Percentiles rank a stretch among this genome's conserved stretches.
These are phyloP conservation scores for Termitomyces sp. DNA, from an alignment of 768 basidiomycete species.

Conservation along the genomic window DNA sequence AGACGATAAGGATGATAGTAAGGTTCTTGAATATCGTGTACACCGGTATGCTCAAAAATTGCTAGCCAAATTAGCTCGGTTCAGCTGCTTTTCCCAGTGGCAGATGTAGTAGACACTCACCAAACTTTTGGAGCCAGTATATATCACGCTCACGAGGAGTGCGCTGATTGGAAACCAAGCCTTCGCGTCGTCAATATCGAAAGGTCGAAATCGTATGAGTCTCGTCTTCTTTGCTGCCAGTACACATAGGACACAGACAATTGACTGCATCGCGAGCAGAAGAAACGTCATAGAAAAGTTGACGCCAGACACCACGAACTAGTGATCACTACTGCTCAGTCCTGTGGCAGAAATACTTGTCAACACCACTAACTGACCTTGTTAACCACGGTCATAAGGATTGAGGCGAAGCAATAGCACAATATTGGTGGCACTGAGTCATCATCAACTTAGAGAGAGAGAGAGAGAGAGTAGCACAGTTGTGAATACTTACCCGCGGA, in stretches of 20 bases:
- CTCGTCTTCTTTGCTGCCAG: constrained; percentile 66
- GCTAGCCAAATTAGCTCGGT: constrained; percentile 44
- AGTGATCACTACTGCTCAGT: constrained; percentile 1
- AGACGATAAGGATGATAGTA: constrained; percentile 96
- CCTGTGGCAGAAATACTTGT: neutral
- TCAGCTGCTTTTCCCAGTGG: neutral
- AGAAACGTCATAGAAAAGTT: constrained; percentile 98
- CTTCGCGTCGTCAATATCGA: constrained; percentile 81
- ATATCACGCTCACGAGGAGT: constrained; percentile 90
- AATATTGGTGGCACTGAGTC: constrained; percentile 70
- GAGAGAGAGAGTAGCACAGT: neutral
- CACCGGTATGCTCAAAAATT: constrained; percentile 95
- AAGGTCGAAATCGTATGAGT: constrained; percentile 81
- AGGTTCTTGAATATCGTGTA: constrained; percentile 99
- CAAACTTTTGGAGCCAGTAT: constrained; percentile 95
- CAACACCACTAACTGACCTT: constrained; percentile 53
- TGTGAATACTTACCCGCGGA: constrained; percentile 22
- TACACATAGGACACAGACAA: constrained; percentile 84
- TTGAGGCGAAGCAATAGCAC: constrained; percentile 89
- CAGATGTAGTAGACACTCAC: constrained; percentile 46
- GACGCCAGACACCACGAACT: constrained; percentile 94
- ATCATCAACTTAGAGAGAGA: too few species aligned
- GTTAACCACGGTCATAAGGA: constrained; percentile 96
- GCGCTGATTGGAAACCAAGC: constrained; percentile 94
- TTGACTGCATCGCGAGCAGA: constrained; percentile 85